These are phyloP conservation scores for Neurospora sp. DNA, from an alignment of 495 filamentous ascomycete species.

Conservation along the genomic window DNA sequence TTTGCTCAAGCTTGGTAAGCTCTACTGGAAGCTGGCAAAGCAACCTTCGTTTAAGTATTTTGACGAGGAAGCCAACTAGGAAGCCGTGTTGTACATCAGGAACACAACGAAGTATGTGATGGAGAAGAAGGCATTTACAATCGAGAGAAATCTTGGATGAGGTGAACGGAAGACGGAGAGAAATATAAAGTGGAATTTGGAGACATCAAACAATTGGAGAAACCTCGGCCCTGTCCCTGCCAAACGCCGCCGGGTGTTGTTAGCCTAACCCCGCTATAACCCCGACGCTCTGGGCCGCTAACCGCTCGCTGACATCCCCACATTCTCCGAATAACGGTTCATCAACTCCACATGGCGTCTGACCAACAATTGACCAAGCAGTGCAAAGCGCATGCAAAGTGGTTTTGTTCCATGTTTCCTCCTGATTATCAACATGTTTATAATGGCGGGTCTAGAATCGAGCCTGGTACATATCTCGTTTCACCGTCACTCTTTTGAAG, in stretches of 20 bases:
- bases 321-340: background rate
- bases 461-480: no score
- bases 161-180: background rate
- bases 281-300: no score
- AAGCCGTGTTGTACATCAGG: background rate
- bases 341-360: background rate
- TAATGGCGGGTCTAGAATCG: background rate
- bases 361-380: background rate
- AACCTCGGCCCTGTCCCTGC: no score
- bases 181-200: background rate
- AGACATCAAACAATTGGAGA: background rate
- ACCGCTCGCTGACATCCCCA: no score
- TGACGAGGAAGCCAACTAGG: background rate
- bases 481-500: no score
- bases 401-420: background rate
- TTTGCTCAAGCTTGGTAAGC: slow-evolving; percentile 18
- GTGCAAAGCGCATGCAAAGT: background rate
- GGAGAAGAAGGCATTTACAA: background rate
- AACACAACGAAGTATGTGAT: background rate
- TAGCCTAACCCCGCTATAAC: no score
- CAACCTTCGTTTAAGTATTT: slow-evolving; percentile 12
- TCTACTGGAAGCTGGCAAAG: slow-evolving; percentile 29
- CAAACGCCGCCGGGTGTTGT: no score
- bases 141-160: background rate
- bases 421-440: background rate